Evolutionary conservation across 176 grass and related monocot genomes (phyloP).

Genomic region (Avena sativa): DNA sequence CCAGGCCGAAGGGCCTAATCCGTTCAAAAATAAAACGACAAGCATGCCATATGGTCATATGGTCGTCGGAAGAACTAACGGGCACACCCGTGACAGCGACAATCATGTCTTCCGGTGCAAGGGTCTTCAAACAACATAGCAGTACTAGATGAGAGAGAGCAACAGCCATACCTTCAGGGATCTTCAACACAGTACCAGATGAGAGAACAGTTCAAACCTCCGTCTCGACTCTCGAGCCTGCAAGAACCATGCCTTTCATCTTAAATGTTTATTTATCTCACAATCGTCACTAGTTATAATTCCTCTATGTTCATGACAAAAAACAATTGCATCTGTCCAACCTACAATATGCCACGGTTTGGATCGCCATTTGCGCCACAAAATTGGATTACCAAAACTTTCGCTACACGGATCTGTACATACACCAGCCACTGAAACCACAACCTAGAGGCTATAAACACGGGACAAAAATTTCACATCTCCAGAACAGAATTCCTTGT

Average conservation of each 20-base stretch:
- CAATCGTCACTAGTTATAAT: not conserved
- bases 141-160: too few species aligned
- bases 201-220: too few species aligned
- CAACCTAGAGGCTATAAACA: slow-evolving; percentile 42
- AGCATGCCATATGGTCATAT: too few species aligned
- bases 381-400: not conserved
- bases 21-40: too few species aligned
- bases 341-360: not conserved
- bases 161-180: too few species aligned
- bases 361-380: not conserved
- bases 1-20: too few species aligned
- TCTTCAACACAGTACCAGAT: not conserved
- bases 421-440: not conserved
- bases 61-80: not conserved
- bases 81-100: not conserved
- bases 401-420: not conserved
- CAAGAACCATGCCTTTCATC: slow-evolving; percentile 1
- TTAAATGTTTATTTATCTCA: not conserved
- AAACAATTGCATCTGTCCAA: not conserved
- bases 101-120: too few species aligned
- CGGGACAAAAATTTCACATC: slow-evolving; percentile 37
- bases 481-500: not conserved
- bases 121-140: too few species aligned
- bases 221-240: too few species aligned
- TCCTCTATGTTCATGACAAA: not conserved